A percentile compares a stretch with the other conserved stretches of the same genome.
Evolutionary conservation across 495 filamentous ascomycete species (phyloP).

Genomic region (Annulohypoxylon moriforme): DNA sequence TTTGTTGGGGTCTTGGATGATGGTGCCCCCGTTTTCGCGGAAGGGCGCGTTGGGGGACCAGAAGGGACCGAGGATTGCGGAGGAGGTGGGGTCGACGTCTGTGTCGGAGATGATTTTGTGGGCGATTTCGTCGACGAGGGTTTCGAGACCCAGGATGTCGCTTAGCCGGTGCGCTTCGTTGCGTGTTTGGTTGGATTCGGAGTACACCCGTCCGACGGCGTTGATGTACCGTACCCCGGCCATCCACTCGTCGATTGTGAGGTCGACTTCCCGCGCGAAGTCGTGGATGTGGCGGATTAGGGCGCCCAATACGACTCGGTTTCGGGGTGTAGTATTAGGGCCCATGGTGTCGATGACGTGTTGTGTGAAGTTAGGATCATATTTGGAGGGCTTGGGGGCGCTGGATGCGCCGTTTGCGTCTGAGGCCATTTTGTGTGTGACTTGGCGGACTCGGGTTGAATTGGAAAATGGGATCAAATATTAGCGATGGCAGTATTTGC

Average conservation of each 20-base stretch:
- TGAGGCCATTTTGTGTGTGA: conserved; percentile 40
- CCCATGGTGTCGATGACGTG: conserved; percentile 80
- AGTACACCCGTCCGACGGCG: conserved; percentile 63
- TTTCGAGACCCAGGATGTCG: conserved; percentile 85
- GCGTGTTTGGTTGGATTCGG: conserved; percentile 62
- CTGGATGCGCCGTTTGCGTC: conserved; percentile 35
- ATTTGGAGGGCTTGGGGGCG: conserved; percentile 52
- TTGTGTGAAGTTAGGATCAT: conserved; percentile 82
- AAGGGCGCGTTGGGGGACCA: conserved; percentile 87
- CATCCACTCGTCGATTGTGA: conserved; percentile 85
- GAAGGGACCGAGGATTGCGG: conserved; percentile 87
- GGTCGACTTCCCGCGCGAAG: conserved; percentile 83
- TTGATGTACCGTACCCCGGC: conserved; percentile 73
- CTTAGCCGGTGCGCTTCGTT: conserved; percentile 84
- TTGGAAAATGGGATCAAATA: no score
- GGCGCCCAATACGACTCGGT: conserved; percentile 71
- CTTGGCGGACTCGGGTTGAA: no score
- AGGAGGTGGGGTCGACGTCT: conserved; percentile 77
- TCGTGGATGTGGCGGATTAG: conserved; percentile 84
- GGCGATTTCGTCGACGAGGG: conserved; percentile 87
- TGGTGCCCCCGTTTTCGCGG: conserved; percentile 74
- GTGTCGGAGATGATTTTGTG: conserved; percentile 80
- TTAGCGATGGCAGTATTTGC: conserved; percentile 10
- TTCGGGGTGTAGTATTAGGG: conserved; percentile 74
- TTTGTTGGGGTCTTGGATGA: conserved; percentile 73